A percentile compares a stretch with the other conserved stretches of the same genome.
These are phyloP conservation scores for Kregervanrija delftensis DNA, from an alignment of 805 yeast genomes.

Conservation along the genomic window DNA sequence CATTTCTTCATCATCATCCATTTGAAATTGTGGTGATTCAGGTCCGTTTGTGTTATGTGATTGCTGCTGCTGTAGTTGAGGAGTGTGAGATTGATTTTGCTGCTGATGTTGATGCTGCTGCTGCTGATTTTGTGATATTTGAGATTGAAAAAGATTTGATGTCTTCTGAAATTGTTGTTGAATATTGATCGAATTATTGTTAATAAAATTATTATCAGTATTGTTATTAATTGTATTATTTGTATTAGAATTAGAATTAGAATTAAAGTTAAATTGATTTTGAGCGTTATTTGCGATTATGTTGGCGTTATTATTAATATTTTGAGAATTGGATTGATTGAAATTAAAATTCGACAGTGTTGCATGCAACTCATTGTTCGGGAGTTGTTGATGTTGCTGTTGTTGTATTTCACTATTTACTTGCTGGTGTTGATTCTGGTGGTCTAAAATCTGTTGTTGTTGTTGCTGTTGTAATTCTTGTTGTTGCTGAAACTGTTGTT, in stretches of 20 bases:
- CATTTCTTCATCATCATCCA: constrained; percentile 31
- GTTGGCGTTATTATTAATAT: neutral
- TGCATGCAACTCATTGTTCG: constrained; percentile 6
- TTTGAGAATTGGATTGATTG: constrained; percentile 8
- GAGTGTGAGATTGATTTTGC: constrained; percentile 12
- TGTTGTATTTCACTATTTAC: neutral
- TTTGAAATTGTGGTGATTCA: constrained; percentile 23
- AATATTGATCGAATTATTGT: neutral
- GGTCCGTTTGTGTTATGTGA: constrained; percentile 4
- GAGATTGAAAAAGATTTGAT: constrained; percentile 1
- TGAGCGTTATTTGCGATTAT: constrained; percentile 4
- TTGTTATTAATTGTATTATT: neutral
- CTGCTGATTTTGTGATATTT: constrained; percentile 19
- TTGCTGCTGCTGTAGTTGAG: constrained; percentile 10
- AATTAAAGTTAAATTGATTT: constrained; percentile 4
- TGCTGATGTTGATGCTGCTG: constrained; percentile 17
- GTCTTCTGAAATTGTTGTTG: constrained; percentile 3
- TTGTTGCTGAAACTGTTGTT: neutral
- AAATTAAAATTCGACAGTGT: constrained; percentile 18
- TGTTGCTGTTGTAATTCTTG: constrained; percentile 12
- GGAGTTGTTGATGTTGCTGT: neutral
- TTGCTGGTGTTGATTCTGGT: constrained; percentile 5
- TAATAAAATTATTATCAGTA: constrained; percentile 1
- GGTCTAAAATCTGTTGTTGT: constrained; percentile 14
- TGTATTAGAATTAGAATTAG: neutral